These are phyloP conservation scores for Peltaster fructicola DNA, from an alignment of 2,329 filamentous ascomycete species.

Conservation along the genomic window DNA sequence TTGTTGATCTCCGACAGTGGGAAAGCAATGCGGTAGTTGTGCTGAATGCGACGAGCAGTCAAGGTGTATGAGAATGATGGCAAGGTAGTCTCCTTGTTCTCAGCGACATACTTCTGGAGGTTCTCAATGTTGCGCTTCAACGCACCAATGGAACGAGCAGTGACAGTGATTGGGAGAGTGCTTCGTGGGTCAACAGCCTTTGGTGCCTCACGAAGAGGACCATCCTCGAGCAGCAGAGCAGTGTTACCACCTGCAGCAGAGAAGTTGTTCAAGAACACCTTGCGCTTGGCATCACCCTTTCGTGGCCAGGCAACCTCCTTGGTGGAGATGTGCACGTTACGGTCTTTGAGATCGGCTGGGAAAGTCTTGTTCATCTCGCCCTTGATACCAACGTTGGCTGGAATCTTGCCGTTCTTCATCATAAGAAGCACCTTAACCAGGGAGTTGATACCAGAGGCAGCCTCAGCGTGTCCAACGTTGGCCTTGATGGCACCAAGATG, in stretches of 20 bases:
- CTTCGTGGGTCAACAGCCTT: slow-evolving; percentile 27
- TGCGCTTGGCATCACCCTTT: slow-evolving; percentile 30
- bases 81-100: slow-evolving; percentile 28
- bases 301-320: slow-evolving; percentile 28
- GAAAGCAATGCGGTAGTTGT: slow-evolving; percentile 34
- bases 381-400: slow-evolving; percentile 38
- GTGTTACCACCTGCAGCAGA: slow-evolving; percentile 37
- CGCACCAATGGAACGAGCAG: slow-evolving; percentile 33
- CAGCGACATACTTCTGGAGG: slow-evolving; percentile 28
- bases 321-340: slow-evolving; percentile 35
- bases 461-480: slow-evolving; percentile 37
- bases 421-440: slow-evolving; percentile 36
- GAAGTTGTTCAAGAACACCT: slow-evolving; percentile 36
- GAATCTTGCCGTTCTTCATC: slow-evolving; percentile 36
- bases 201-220: slow-evolving; percentile 25
- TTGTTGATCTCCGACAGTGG: slow-evolving; percentile 29
- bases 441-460: slow-evolving; percentile 37
- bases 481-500: slow-evolving; percentile 38
- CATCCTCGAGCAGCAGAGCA: slow-evolving; percentile 34
- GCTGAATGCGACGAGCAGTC: slow-evolving; percentile 35
- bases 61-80: slow-evolving; percentile 33
- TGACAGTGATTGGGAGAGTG: slow-evolving; percentile 31
- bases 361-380: slow-evolving; percentile 38
- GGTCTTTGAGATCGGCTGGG: slow-evolving; percentile 33
- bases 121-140: slow-evolving; percentile 34